Percentiles rank a stretch among this genome's conserved stretches.
These are phyloP conservation scores for Panellus pusillus DNA, from an alignment of 768 basidiomycete species.

Conservation along the genomic window DNA sequence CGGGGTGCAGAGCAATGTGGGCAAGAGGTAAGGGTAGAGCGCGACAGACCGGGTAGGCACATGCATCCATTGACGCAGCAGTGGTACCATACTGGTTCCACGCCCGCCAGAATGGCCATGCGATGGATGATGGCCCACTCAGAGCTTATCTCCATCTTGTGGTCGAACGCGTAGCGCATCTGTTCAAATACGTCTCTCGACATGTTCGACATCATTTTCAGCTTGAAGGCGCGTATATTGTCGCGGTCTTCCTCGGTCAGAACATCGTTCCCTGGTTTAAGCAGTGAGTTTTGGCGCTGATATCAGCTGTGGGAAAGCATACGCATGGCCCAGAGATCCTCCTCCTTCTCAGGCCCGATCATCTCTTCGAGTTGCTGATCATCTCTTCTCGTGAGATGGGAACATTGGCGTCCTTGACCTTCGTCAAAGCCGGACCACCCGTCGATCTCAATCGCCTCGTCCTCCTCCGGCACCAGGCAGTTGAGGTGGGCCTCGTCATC, in stretches of 20 bases:
- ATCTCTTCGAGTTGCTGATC: no score
- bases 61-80: conserved; percentile 38
- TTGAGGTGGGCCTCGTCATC: no score
- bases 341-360: no score
- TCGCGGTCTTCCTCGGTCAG: conserved; percentile 27
- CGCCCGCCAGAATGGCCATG: conserved; percentile 26
- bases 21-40: no score
- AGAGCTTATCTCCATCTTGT: conserved; percentile 27
- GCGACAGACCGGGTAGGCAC: conserved; percentile 32
- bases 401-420: no score
- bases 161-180: conserved; percentile 28
- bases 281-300: no score
- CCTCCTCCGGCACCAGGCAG: no score
- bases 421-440: no score
- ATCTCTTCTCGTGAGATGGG: no score
- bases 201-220: conserved; percentile 28
- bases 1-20: conserved; percentile 11
- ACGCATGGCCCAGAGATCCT: no score
- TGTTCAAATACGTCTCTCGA: conserved; percentile 23
- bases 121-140: conserved; percentile 27
- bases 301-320: no score
- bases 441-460: no score
- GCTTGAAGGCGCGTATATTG: conserved; percentile 28
- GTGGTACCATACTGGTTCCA: conserved; percentile 27
- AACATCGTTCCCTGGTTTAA: conserved; percentile 24